These are phyloP conservation scores for Canavalia gladiata DNA, from an alignment of 306 rosid species.

Conservation along the genomic window DNA sequence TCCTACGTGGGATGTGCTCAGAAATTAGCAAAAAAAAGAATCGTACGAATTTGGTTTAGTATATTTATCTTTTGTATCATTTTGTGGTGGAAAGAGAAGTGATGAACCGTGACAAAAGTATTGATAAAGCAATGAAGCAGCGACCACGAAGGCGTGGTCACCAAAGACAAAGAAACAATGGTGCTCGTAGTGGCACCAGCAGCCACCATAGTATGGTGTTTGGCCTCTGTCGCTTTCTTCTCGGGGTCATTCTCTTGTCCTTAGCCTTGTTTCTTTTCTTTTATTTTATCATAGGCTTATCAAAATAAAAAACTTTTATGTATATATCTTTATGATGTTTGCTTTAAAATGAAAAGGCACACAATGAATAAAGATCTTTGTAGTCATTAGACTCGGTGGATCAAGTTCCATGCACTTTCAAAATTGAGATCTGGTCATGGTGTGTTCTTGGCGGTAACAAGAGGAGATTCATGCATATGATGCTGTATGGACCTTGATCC, in stretches of 20 bases:
- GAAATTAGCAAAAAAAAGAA: neutral
- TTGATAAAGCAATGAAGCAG: constrained; percentile 44
- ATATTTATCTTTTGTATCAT: neutral
- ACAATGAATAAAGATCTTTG: neutral
- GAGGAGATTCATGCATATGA: neutral
- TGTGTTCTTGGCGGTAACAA: neutral
- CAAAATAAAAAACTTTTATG: neutral
- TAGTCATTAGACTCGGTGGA: constrained; percentile 14
- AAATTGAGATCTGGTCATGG: neutral
- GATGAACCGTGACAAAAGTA: constrained; percentile 49
- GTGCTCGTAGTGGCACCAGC: neutral
- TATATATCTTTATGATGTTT: no score
- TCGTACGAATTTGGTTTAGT: no score
- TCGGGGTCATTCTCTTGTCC: constrained; percentile 15
- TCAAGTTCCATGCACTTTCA: constrained; percentile 41
- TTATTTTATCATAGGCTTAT: neutral
- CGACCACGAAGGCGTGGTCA: constrained; percentile 8
- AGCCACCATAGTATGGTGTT: neutral
- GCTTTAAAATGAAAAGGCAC: neutral
- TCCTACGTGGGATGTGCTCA: neutral
- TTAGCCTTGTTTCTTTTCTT: constrained; percentile 32
- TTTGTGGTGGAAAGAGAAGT: neutral
- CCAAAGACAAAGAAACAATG: neutral
- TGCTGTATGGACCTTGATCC: constrained; percentile 43
- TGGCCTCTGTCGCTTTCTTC: constrained; percentile 33